Evolutionary conservation across 257 asterid species (phyloP).

Genomic region (Primulina eburnea): DNA sequence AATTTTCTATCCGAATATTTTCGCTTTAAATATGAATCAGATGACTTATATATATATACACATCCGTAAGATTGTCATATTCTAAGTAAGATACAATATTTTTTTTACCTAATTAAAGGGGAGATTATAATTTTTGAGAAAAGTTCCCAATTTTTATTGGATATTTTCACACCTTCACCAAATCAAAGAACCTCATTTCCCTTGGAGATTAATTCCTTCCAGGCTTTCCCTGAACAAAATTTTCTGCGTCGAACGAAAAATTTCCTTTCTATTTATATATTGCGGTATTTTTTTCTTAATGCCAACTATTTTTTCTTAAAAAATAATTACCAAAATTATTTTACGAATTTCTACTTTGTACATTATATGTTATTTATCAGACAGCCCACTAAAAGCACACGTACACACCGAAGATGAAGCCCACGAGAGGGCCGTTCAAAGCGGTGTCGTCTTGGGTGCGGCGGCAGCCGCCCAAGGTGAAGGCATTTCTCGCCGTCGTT

Average conservation of each 20-base stretch:
- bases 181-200: too few relatives aligned
- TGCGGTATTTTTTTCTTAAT: too few relatives aligned
- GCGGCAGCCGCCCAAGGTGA: slow-evolving; percentile 94
- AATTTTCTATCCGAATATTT: too few relatives aligned
- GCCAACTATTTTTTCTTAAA: too few relatives aligned
- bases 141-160: neutral
- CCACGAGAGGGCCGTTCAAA: slow-evolving; percentile 77
- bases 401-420: slow-evolving; percentile 43
- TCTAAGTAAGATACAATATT: too few relatives aligned
- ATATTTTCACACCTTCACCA: neutral
- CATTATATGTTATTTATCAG: neutral
- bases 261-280: neutral
- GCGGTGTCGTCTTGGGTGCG: slow-evolving; percentile 67
- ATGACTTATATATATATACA: too few relatives aligned
- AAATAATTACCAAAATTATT: too few relatives aligned
- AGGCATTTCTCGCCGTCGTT: slow-evolving; percentile 78
- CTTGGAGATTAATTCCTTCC: neutral
- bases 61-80: too few relatives aligned
- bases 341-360: too few relatives aligned
- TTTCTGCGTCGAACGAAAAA: too few relatives aligned
- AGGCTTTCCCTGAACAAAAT: neutral
- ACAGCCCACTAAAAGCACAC: neutral
- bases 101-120: neutral
- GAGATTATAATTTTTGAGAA: too few relatives aligned
- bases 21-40: too few relatives aligned